Conservation (phyloP, 2,329 filamentous ascomycete genomes). For the Trichoderma endophyticum region DNA sequence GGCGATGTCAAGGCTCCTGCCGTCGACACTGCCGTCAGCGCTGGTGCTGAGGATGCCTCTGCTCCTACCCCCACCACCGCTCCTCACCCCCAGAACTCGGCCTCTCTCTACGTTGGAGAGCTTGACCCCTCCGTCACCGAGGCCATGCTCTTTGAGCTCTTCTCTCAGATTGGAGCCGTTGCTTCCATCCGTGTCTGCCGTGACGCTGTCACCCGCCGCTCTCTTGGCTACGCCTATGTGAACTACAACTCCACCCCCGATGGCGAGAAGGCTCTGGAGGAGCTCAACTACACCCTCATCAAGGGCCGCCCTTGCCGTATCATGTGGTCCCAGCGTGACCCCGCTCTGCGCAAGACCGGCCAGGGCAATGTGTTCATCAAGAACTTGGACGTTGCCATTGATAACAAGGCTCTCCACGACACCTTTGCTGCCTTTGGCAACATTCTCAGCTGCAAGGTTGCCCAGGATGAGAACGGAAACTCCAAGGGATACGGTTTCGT, state of each 20-base stretch:
- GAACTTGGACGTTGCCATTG: constrained; percentile 96
- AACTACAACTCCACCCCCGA: constrained; percentile 99
- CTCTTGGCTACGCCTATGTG: constrained; percentile 98
- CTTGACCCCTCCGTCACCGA: constrained; percentile 97
- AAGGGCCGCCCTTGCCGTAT: constrained; percentile 99
- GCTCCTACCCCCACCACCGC: constrained; percentile 70
- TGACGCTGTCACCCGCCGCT: constrained; percentile 96
- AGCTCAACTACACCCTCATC: constrained; percentile 99
- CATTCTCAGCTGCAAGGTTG: constrained; percentile 99
- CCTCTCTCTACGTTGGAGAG: constrained; percentile 98
- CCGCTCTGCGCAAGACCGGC: constrained; percentile 96
- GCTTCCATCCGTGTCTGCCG: constrained; percentile 99
- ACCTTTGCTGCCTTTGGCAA: constrained; percentile 98
- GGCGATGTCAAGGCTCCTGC: constrained; percentile 64
- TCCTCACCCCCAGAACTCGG: constrained; percentile 83
- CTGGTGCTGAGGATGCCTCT: constrained; percentile 56
- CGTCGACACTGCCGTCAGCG: constrained; percentile 70
- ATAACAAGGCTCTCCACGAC: constrained; percentile 99
- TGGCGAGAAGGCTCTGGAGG: constrained; percentile 96
- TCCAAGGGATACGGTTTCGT: constrained; percentile 99
- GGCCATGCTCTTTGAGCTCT: constrained; percentile 99
- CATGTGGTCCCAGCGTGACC: constrained; percentile 99
- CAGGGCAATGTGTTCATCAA: constrained; percentile 99
- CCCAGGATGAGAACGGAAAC: constrained; percentile 92
- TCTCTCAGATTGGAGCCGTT: constrained; percentile 98